A percentile compares a stretch with the other conserved stretches of the same genome.
Evolutionary conservation across 1,284 basidiomycete species (phyloP).

Genomic region (Ustilago cynodontis): DNA sequence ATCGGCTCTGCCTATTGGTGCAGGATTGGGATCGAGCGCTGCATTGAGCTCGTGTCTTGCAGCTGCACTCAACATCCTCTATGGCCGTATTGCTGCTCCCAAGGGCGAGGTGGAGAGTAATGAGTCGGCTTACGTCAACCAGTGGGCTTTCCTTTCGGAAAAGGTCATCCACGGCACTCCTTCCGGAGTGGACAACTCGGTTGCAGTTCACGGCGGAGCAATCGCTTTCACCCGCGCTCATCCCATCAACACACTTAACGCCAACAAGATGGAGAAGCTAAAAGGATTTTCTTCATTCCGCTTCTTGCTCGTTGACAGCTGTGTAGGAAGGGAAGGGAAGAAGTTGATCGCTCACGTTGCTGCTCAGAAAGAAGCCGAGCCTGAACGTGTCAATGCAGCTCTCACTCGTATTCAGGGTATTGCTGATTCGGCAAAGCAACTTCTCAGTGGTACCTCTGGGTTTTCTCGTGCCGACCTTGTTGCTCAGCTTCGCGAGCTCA

Average conservation of each 20-base stretch:
- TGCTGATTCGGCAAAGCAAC: constrained; percentile 52
- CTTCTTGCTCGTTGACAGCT: constrained; percentile 92
- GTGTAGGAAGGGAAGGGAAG: constrained; percentile 92
- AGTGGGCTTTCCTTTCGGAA: constrained; percentile 93
- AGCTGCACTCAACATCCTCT: constrained; percentile 78
- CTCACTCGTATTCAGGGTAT: constrained; percentile 53
- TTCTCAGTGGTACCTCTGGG: constrained; percentile 44
- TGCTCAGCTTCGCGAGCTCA: constrained; percentile 69
- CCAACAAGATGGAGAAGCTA: constrained; percentile 82
- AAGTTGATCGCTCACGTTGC: constrained; percentile 89
- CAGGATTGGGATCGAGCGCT: constrained; percentile 95
- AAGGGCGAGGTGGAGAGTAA: constrained; percentile 29
- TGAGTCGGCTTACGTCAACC: constrained; percentile 83
- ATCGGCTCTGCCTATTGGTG: constrained; percentile 96
- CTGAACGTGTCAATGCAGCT: constrained; percentile 63
- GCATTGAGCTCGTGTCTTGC: constrained; percentile 91
- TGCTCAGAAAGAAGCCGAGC: constrained; percentile 78
- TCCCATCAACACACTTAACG: constrained; percentile 75
- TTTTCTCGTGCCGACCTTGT: constrained; percentile 33
- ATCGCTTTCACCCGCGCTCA: constrained; percentile 88
- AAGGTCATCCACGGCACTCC: constrained; percentile 98
- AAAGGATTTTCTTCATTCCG: constrained; percentile 77
- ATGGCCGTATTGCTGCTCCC: constrained; percentile 74
- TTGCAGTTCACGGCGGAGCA: constrained; percentile 92
- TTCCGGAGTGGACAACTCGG: constrained; percentile 96